These are phyloP conservation scores for Oryza officinalis DNA, from an alignment of 176 grass and related monocot species.

Conservation along the genomic window DNA sequence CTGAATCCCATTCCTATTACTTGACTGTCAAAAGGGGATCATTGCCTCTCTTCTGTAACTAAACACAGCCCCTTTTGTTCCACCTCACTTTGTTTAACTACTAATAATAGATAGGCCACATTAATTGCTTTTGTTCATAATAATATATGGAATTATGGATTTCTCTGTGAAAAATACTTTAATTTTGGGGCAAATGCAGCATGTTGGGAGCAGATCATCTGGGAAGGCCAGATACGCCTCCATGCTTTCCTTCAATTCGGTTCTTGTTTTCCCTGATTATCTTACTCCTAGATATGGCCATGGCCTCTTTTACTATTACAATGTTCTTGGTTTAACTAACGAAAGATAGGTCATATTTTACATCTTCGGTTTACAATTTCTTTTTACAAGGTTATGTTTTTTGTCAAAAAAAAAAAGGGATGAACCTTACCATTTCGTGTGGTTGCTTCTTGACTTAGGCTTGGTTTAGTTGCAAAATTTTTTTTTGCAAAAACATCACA, in stretches of 20 bases:
- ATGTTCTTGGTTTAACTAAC: background rate
- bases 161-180: background rate
- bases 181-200: background rate
- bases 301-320: background rate
- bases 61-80: constrained; percentile 8
- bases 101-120: background rate
- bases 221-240: background rate
- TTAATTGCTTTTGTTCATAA: background rate
- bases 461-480: too few relatives aligned
- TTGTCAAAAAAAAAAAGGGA: background rate
- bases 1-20: background rate
- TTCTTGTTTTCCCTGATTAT: background rate
- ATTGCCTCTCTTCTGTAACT: background rate
- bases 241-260: background rate
- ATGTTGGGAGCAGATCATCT: background rate
- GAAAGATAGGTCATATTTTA: background rate
- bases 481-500: too few relatives aligned
- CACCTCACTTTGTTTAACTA: background rate
- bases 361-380: background rate
- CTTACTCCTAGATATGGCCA: background rate
- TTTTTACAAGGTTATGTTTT: background rate
- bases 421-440: background rate
- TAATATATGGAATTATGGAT: background rate
- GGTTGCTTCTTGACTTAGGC: background rate
- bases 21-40: background rate